Percentiles rank a stretch among this genome's conserved stretches.
These are phyloP conservation scores for Exophiala viscosa DNA, from an alignment of 2,329 filamentous ascomycete genomes.

Conservation along the genomic window DNA sequence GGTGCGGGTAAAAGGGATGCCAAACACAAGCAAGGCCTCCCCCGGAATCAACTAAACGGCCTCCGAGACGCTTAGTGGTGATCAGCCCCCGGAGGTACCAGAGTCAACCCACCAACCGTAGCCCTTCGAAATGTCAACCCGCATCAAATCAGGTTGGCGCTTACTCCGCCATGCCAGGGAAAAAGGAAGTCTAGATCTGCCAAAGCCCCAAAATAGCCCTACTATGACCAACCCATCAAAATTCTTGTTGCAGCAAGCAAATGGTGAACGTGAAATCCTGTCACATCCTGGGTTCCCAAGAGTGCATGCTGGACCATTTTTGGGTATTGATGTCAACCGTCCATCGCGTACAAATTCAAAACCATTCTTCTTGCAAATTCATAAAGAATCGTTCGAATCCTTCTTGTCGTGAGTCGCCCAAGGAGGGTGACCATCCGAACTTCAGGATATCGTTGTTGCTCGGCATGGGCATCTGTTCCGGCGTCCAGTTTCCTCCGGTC, in stretches of 20 bases:
- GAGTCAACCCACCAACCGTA: no score
- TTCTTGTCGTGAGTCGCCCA: conserved; percentile 16
- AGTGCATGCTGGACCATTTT: no score
- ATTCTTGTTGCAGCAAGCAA: no score
- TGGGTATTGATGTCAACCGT: no score
- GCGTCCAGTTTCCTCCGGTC: conserved; percentile 4
- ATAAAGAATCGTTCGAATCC: conserved; percentile 18
- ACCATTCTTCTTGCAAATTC: conserved; percentile 22
- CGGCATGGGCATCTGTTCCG: conserved; percentile 4
- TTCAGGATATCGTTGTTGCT: conserved; percentile 10
- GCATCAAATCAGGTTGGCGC: no score
- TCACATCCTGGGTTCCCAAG: no score
- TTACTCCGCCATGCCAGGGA: no score
- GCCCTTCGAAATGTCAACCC: no score
- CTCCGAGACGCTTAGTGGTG: conserved; percentile 14
- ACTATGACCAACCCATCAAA: background rate
- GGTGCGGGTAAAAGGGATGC: background rate
- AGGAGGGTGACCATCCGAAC: conserved; percentile 20
- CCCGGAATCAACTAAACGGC: conserved; percentile 3
- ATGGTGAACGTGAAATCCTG: no score
- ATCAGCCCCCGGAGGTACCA: no score
- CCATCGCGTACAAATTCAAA: conserved; percentile 4
- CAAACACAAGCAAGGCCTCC: background rate
- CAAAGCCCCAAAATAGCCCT: conserved; percentile 6
- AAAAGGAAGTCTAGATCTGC: no score